Conservation (phyloP, 2,329 filamentous ascomycete species). For the Penicillium sp. region DNA sequence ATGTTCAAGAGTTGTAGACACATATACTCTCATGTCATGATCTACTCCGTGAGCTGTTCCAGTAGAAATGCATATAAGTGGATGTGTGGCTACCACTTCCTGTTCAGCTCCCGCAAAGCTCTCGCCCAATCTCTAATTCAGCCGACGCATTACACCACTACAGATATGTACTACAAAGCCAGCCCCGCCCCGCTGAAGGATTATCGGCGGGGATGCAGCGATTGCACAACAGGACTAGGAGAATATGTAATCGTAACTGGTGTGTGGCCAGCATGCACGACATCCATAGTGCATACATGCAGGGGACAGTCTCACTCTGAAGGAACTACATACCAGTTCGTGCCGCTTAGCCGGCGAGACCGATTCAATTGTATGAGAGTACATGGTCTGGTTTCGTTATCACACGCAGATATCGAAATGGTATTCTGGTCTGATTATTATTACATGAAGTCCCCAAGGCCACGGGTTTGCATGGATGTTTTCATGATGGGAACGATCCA, state of each 20-base stretch:
- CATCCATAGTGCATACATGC: neutral
- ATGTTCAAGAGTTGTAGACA: neutral
- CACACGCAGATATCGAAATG: neutral
- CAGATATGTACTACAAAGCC: neutral
- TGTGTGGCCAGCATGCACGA: neutral
- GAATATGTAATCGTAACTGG: neutral
- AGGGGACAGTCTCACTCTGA: neutral
- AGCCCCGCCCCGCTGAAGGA: neutral
- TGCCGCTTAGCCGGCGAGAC: neutral
- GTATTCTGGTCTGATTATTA: constrained; percentile 1
- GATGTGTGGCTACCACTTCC: neutral
- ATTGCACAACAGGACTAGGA: neutral
- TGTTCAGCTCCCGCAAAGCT: neutral
- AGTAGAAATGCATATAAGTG: neutral
- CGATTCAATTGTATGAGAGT: neutral
- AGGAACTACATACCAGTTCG: neutral
- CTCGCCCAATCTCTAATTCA: neutral
- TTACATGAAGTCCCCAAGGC: neutral
- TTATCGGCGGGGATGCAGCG: neutral
- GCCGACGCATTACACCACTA: too few relatives aligned
- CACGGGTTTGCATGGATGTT: neutral
- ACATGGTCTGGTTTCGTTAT: neutral
- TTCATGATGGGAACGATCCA: neutral
- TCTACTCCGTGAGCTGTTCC: neutral
- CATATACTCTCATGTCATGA: neutral